These are phyloP conservation scores for Blastobotrys proliferans DNA, from an alignment of 1,139 yeast genomes.

Conservation along the genomic window DNA sequence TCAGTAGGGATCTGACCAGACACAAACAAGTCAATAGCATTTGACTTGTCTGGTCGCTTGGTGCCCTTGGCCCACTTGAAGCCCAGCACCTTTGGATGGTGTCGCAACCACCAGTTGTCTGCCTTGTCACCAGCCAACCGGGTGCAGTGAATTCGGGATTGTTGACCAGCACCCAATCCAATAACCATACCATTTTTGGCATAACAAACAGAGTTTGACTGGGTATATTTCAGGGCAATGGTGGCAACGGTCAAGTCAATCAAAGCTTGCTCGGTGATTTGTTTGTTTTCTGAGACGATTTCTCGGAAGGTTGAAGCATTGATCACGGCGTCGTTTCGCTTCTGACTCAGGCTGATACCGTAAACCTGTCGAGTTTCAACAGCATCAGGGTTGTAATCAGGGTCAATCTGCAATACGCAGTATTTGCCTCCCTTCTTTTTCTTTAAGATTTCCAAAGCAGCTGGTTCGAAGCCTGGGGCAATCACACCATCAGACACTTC, in stretches of 20 bases:
- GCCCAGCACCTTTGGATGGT: constrained; percentile 87
- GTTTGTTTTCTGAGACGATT: constrained; percentile 81
- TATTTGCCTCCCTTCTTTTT: constrained; percentile 97
- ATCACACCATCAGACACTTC: constrained; percentile 98
- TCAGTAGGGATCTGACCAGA: constrained; percentile 85
- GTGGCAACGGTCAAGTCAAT: constrained; percentile 95
- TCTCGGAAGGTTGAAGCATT: constrained; percentile 86
- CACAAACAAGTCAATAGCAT: constrained; percentile 92
- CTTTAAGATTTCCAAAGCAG: constrained; percentile 80
- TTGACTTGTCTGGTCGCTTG: constrained; percentile 97
- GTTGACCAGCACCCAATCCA: constrained; percentile 99
- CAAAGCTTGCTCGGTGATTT: constrained; percentile 84
- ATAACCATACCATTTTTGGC: constrained; percentile 99
- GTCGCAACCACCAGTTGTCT: constrained; percentile 99
- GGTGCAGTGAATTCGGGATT: constrained; percentile 97
- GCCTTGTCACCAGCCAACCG: constrained; percentile 99
- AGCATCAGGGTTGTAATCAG: constrained; percentile 78
- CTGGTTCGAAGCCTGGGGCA: constrained; percentile 94
- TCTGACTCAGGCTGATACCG: constrained; percentile 92
- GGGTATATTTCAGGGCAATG: constrained; percentile 93
- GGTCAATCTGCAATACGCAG: constrained; percentile 94
- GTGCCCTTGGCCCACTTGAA: constrained; percentile 98
- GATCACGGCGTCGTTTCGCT: constrained; percentile 95
- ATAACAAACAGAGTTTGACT: constrained; percentile 96
- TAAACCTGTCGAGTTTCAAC: constrained; percentile 91